Base-by-base conservation (phyloP, 768 basidiomycete species). In the Leccinum boreale region DNA sequence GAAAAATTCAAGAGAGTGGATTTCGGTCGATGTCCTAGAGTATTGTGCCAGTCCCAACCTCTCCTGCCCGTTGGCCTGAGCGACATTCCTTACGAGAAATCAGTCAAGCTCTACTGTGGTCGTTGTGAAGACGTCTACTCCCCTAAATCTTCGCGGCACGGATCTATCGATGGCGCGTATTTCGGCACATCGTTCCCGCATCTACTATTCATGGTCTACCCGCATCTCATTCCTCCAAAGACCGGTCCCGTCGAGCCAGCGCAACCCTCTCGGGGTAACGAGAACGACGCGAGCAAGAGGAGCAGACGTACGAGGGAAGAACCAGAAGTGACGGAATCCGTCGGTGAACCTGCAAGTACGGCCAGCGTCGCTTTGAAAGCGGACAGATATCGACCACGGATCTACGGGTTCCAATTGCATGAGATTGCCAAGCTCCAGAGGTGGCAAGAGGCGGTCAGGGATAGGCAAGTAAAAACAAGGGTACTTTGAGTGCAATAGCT, bases 1-100 rank as follows among this genome's bases (percentile, higher is more conserved):
- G 94, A 98, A 65, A 99, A 99, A 76, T 98, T 96, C 81, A 97
- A 95, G 74, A 90, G 92, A 62, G 94, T 92, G 55, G 97, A 99
- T 72, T 99, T 99, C 66, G 96, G 97, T 26, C 90, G 97, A 49
- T 99, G 97, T 75, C 97, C 97, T 4, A 92, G 97, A 61, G 97
- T 98, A 24, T 84, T 96, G 64, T 98, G 97, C 78, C 90, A 93
- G 70, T 82, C 84, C 5, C 97, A 98, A 70, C 89, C 94, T 15
- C 90, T 99, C 61, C 90, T 98, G 31, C 97, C 97, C 15, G 92
- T 98, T 61, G 97, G 97, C 17, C 86, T 98, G 28, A 94, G 92
- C 59, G 97, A 99, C 73, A 81, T 94, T n/a, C 91, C 97, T 0
- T 98, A 97, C 74, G 92, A 97, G 72, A 99, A 98, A 76, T 94